A percentile compares a stretch with the other conserved stretches of the same genome.
These are phyloP conservation scores for Colletotrichum karsti DNA, from an alignment of 2,329 filamentous ascomycete genomes.

Conservation along the genomic window DNA sequence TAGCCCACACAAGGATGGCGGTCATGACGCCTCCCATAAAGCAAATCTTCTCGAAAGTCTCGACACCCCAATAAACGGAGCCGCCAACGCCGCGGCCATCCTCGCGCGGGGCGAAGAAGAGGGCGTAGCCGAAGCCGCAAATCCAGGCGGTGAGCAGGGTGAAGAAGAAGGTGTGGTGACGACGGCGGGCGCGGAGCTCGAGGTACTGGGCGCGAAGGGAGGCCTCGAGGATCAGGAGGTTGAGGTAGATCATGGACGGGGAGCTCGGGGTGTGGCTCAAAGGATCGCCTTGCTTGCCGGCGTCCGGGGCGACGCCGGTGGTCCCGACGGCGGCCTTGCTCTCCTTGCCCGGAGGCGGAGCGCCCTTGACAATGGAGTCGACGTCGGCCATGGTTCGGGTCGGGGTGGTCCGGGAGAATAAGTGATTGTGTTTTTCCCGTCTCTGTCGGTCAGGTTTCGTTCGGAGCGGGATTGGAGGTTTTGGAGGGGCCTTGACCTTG, in stretches of 20 bases:
- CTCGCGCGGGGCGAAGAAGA: conserved; percentile 95
- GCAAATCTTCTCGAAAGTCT: conserved; percentile 88
- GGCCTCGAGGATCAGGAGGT: conserved; percentile 95
- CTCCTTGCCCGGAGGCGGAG: conserved; percentile 71
- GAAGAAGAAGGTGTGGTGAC: conserved; percentile 94
- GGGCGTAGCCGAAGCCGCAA: conserved; percentile 83
- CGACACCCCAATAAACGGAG: conserved; percentile 95
- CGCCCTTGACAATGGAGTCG: conserved; percentile 93
- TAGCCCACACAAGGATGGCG: conserved; percentile 87
- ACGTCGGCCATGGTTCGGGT: conserved; percentile 67
- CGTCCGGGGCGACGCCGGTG: conserved; percentile 52
- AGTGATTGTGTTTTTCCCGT: neutral
- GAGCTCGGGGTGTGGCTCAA: conserved; percentile 86
- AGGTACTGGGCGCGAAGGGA: conserved; percentile 94
- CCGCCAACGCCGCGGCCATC: conserved; percentile 92
- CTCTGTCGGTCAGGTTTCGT: conserved; percentile 1
- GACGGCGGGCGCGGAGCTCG: conserved; percentile 83
- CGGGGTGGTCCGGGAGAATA: neutral
- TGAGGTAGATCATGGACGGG: conserved; percentile 96
- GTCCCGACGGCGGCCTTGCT: conserved; percentile 40
- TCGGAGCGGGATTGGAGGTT: conserved; percentile 1
- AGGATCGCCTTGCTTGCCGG: conserved; percentile 69
- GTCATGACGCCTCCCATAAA: conserved; percentile 92
- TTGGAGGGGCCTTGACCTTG: conserved; percentile 19
- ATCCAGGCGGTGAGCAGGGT: conserved; percentile 84